Evolutionary conservation across 2,329 filamentous ascomycete genomes (phyloP).

Genomic region (Ceratocystis albifundus): DNA sequence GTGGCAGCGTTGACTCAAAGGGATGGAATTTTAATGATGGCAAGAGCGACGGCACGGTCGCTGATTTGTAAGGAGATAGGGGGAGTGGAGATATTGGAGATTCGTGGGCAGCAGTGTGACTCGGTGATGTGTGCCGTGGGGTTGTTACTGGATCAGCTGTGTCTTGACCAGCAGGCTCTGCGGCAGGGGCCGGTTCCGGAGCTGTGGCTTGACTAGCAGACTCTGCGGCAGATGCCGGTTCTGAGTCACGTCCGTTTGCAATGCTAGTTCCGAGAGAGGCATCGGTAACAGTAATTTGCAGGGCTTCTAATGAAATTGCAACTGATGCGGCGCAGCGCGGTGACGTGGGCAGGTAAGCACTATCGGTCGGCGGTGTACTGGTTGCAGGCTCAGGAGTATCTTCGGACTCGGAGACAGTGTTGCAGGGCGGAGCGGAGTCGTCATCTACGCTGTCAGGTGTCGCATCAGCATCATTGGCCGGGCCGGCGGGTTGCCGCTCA

Average conservation of each 20-base stretch:
- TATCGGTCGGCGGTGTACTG: background rate
- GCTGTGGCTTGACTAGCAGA: background rate
- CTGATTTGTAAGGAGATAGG: background rate
- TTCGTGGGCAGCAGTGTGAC: background rate
- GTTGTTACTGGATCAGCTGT: background rate
- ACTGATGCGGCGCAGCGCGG: background rate
- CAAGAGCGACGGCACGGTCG: background rate
- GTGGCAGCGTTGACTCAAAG: constrained; percentile 16
- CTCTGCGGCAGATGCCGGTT: background rate
- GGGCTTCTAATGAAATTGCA: background rate
- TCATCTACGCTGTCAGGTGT: background rate
- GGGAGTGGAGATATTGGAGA: background rate
- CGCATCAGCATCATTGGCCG: background rate
- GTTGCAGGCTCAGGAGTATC: background rate
- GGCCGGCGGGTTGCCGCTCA: background rate
- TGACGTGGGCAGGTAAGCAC: background rate
- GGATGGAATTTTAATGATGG: background rate
- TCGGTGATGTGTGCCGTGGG: constrained; percentile 14
- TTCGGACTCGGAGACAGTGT: background rate
- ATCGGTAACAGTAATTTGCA: constrained; percentile 26
- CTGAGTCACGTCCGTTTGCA: constrained; percentile 23
- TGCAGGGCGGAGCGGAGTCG: background rate
- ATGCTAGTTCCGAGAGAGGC: constrained; percentile 27
- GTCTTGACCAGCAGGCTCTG: background rate
- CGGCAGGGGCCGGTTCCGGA: too few relatives aligned